Evolutionary conservation across 176 grass and related monocot genomes (phyloP), one percentile per base, ranked within the genome.

Genomic region (Avena eriantha): DNA sequence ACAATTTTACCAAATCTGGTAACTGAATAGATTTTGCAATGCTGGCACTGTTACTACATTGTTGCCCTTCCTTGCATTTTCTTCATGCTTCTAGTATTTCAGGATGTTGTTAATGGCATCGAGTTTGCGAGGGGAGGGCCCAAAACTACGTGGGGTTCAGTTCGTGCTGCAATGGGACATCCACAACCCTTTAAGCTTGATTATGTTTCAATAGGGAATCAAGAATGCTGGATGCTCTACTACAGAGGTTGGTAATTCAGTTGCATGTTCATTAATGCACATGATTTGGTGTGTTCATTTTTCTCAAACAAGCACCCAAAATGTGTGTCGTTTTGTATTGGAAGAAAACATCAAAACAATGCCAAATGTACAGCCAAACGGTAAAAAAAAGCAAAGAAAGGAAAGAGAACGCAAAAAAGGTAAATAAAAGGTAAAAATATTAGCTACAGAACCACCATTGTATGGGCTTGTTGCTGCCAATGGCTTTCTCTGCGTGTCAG

Each of bases 121-220:
- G 96, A 98, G 84, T 98, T 98, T 87, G 96, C 93, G 23, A 92
- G 82, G 79, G 96, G 93, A 69, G 92, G 86, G 22, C 80, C 79
- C 35, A 82, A 80, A 3, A 94, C 92, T 79, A 86, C 82, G 73
- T 98, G 96, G 96, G 96, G 96, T 63, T 95, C 93, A 55, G 45
- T 91, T 84, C 90, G 93, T 53, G 90, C 85, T 70, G 82, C 86
- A 84, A 96, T 98, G 96, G 96, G 96, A 15, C 96, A 96, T 86
- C 86, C 88, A 16, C 64, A 96, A 31, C 90, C 96, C 10, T 98
- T 98, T 96, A 79, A 90, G 65, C 89, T 98, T 65, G 89, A 92
- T 58, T 95, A 95, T 59, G 71, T 98, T 88, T 77, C 95, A 77
- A 92, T 98, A 86, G 95, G 95, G 59, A 98, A 95, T 87, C 91